A percentile compares a stretch with the other conserved stretches of the same genome.
Evolutionary conservation across 257 asterid genomes (phyloP).

Genomic region (Penstemon barbatus): DNA sequence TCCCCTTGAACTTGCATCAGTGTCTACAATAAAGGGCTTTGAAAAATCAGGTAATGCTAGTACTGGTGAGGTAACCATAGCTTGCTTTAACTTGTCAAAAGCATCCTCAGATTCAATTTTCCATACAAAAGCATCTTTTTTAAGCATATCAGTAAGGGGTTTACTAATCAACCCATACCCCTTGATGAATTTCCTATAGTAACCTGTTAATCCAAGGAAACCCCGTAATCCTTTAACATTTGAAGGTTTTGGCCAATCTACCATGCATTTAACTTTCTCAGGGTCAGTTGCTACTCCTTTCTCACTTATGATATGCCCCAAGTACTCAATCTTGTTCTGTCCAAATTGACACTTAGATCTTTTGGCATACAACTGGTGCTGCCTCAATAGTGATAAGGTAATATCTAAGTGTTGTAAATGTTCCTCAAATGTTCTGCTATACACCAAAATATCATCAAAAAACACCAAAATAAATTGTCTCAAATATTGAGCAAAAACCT

Average conservation of each 20-base stretch:
- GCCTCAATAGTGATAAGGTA: not conserved
- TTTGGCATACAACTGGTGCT: not conserved
- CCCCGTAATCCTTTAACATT: not conserved
- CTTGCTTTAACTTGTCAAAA: not conserved
- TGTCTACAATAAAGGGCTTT: not conserved
- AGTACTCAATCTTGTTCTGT: not conserved
- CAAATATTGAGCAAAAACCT: not conserved
- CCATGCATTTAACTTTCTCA: not conserved
- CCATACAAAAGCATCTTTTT: not conserved
- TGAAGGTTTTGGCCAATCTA: not conserved
- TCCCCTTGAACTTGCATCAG: not conserved
- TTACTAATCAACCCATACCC: not conserved
- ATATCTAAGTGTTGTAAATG: not conserved
- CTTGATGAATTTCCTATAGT: not conserved
- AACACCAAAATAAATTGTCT: slow-evolving; percentile 24
- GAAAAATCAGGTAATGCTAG: not conserved
- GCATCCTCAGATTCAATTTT: not conserved
- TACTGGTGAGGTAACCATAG: not conserved
- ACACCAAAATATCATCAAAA: slow-evolving; percentile 21
- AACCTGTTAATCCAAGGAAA: not conserved
- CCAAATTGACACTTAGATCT: not conserved
- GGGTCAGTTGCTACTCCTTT: not conserved
- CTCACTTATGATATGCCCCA: not conserved
- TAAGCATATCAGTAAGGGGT: not conserved
- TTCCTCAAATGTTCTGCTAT: not conserved